Evolutionary conservation across 164 flowering plant genomes (phyloP), one percentile per base, ranked within the genome.

Genomic region (Chloranthus sessilifolius): DNA sequence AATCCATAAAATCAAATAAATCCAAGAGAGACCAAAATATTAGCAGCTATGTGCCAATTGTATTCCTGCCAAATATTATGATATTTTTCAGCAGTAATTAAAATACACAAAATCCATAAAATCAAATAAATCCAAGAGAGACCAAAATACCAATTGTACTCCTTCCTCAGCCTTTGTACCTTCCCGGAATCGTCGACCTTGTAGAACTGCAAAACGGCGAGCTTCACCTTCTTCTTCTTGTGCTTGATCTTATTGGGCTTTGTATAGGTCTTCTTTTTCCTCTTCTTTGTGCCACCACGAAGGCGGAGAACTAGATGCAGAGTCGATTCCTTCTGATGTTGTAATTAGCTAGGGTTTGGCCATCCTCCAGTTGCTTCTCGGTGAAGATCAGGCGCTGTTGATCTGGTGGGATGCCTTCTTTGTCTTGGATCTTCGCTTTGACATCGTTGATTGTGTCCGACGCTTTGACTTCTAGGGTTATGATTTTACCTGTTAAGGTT

Each of bases 191-290:
- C 87, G 47, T 76, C 87, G 11, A 81, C 83, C 70, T 74, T 76
- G 71, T 79, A 81, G 58, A 68, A 74, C 72, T 76, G 82, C 45
- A 81, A 63, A 20, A 76, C 77, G 0, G 82, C 77, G 22, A 81
- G 77, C 78, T 74, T 76, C 21, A 76, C 83, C 75, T 78, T 81
- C 82, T 66, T 74, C 53, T 75, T 59, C 78, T 80, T 74, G 64
- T 79, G 84, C 79, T 79, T 76, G 64, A 72, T 72, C 73, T 80
- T 80, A 75, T 80, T 80, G 22, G 85, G 82, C 74, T 73, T 78
- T 27, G 79, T 77, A 69, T 75, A 78, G 48, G 81, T 81, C 83
- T 78, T 78, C 45, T 42, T 42, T 81, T 81, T 78, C 72, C 77
- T 72, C 30, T 74, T 33, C 78, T 78, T 81, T 68, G 71, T 74